phyloP scores from a whole-genome alignment of 805 yeast genomes.

The Starmerella vitae region DNA sequence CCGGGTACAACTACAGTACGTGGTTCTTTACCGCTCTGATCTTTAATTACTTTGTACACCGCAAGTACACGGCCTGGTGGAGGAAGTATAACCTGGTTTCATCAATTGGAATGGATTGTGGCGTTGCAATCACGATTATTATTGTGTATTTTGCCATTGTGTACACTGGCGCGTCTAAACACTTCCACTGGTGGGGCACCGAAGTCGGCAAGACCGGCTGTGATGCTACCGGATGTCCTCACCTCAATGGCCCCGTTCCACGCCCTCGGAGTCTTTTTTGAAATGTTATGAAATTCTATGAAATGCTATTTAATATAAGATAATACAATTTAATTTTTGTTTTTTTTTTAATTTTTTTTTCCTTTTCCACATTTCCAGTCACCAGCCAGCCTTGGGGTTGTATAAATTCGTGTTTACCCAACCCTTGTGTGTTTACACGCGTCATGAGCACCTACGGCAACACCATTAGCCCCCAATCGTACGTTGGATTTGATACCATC shows the following conservation, averaged over 20 bases:
- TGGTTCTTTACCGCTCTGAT: slow-evolving; percentile 41
- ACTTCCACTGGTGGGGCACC: slow-evolving; percentile 57
- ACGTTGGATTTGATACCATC: slow-evolving; percentile 94
- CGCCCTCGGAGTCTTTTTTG: background rate
- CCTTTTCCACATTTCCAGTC: no score
- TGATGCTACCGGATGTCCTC: slow-evolving; percentile 16
- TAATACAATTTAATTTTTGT: no score
- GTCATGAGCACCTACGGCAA: slow-evolving; percentile 6
- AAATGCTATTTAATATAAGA: no score
- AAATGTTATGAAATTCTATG: no score
- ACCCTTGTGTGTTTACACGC: no score
- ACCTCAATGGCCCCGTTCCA: slow-evolving; percentile 5
- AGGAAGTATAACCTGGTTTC: slow-evolving; percentile 34
- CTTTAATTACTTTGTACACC: slow-evolving; percentile 46
- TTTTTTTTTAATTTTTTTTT: no score
- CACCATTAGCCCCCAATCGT: slow-evolving; percentile 41
- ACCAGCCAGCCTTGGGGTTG: no score
- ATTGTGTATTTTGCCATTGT: slow-evolving; percentile 37
- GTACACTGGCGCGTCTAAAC: slow-evolving; percentile 29
- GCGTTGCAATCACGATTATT: slow-evolving; percentile 51
- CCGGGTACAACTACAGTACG: slow-evolving; percentile 51
- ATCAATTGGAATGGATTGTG: slow-evolving; percentile 56
- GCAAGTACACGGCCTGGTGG: slow-evolving; percentile 50
- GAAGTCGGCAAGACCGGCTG: slow-evolving; percentile 21
- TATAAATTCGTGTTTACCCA: no score